Evolutionary conservation across 1,284 basidiomycete species (phyloP), one percentile per base, ranked within the genome.

Genomic region (Leccinum ponderosum): DNA sequence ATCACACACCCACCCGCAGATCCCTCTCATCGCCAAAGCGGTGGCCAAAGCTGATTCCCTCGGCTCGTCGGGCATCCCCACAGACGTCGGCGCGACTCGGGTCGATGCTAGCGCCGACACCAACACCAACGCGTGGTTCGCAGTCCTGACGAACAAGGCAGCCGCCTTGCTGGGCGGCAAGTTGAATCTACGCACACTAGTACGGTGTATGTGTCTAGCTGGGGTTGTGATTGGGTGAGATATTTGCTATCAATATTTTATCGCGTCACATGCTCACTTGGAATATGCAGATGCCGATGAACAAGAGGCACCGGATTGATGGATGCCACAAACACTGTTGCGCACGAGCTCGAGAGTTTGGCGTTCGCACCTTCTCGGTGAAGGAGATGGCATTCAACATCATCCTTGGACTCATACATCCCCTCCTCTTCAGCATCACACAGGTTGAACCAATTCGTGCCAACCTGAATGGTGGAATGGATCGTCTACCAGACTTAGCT

Each of bases 381-480:
- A 98, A 98, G 81, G 97, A 99, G 81, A 99, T 99, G 97, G 95
- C 97, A 3, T 99, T 99, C 88, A 99, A 98, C 27, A 29, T 99
- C 27, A 29, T 99, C 70, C 89, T 99, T 60, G 97, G 97, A 68
- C 85, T 97, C 53, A 97, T 99, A 95, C 97, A 98, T 76, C 97
- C 97, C 48, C 87, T 99, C 48, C 87, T 99, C 57, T 98, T 98
- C 84, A 97, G 96, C 76, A 96, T 98, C 73, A 97, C 97, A n/a
- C 97, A 99, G 77, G 96, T 99, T 60, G 97, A 99, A 75, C 97
- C 97, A 6, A 95, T 99, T 72, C 97, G 96, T 95, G 96, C 95
- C 55, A 95, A 98, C 75, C 82, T 98, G 65, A 97, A 95, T 71
- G 95, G 96, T 73, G 95, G 95, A 55, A 97, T 98, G 95, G 95